Evolutionary conservation across 768 basidiomycete genomes (phyloP), one percentile per base, ranked within the genome.

Genomic region (Suillus luteus): DNA sequence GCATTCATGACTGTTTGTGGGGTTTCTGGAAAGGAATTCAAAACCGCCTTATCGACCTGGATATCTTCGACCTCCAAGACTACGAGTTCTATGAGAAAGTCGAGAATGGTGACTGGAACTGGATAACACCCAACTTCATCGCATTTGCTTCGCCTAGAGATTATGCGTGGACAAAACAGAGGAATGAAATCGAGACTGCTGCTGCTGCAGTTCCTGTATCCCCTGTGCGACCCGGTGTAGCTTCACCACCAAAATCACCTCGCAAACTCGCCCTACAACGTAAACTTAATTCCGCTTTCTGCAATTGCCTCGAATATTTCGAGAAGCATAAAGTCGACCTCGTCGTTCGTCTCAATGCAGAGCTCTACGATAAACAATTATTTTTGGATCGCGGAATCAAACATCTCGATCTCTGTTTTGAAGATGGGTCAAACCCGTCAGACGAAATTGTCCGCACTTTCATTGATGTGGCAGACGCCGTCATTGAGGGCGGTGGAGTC

Each of bases 361-460:
- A 93, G 68, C 82, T 99, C 22, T 99, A 96, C 76, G 95, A 96
- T 75, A 83, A 85, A 62, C 78, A 82, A 61, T 83, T 90, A 12
- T 98, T 97, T 78, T 73, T 88, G 70, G 91, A 93, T 69, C 87
- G 86, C 55, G 94, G 93, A 12, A 91, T 96, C 71, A 88, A 89
- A 68, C 93, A 97, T 73, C 82, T 90, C 78, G 95, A 96, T 68
- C 84, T 98, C 66, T 98, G 96, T 76, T 99, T 97, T 68, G 95
- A 98, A 75, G 97, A 99, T 74, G 97, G 97, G 24, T 97, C 95
- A 27, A 99, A 99, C 75, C 96, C 96, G 6, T 91, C 95, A 0
- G 93, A 97, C 76, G 93, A 97, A 63, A 97, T 98, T 69, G 92
- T 95, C 51, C 85, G 95, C 61, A 86, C 88, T 63, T 99, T 99